Evolutionary conservation across 805 yeast species (phyloP), one percentile per base, ranked within the genome.

Genomic region (Schwanniomyces polymorphus): DNA sequence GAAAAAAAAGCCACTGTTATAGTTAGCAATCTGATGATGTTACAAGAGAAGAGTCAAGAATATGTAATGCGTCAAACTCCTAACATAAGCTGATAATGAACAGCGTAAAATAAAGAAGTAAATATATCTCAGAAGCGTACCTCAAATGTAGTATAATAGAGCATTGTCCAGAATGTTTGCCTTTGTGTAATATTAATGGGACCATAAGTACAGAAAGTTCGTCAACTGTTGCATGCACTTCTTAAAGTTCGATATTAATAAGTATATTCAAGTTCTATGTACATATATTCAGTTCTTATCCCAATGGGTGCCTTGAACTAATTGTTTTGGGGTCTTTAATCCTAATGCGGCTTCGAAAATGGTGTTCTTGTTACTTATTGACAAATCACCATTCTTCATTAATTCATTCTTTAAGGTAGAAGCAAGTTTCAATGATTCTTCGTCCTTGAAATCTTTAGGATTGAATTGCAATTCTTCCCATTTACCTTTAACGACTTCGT

Each of bases 271-370:
- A 12, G 11, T 37, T 21, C 39, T 37, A 37, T 37, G 27, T 37
- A 37, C 39, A 37, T 34, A 16, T 11, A 37, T 37, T 12, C 17
- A 37, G 21, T 37, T 37, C 27, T 37, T 38, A 38, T 47, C 52
- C 72, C 70, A 66, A 27, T 55, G 60, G 11, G 68, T 65, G 17
- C 52, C 50, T 38, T 56, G 58, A 42, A 65, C 54, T 50, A 66
- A 55, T 41, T 56, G 60, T 47, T 59, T 56, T 29, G 64, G 58
- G 18, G 59, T 41, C 49, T 55, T 58, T 40, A 55, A 41, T 1
- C 75, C 74, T 34, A 57, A 52, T 16, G 65, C 67, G 35, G 65
- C 60, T 29, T 67, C 65, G 45, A 59, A 65, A 43, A 72, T 55
- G 7, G 49, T 27, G 48, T 60, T 65, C 51, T 69, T 72, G 43